Evolutionary conservation across 352 stramenopile genomes (phyloP), one percentile per base, ranked within the genome.

Genomic region (Pythium aquatile): DNA sequence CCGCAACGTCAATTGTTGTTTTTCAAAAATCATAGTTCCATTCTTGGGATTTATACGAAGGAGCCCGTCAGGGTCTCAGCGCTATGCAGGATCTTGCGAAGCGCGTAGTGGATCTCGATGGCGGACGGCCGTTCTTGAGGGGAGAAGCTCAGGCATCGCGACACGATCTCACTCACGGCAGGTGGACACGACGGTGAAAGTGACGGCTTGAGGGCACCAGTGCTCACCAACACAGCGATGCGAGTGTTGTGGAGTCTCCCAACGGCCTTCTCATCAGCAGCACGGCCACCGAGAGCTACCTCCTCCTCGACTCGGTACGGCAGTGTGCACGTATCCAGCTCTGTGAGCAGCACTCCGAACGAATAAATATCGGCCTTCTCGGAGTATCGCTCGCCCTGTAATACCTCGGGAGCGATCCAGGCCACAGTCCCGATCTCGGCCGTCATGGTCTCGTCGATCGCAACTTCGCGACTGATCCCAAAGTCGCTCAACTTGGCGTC

Each of bases 71-170:
- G 5, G 39, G 39, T 4, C 17, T n/a, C 17, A 8, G 14, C 39
- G 39, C 39, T 47, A 8, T 58, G 58, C 61, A 30, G 30, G 35
- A 68, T 58, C 14, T 60, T 68, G 2, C 58, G 63, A 46, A 74
- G 55, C 39, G 44, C 67, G 62, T 67, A 74, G 63, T 71, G 63
- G 40, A 74, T 55, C 24, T 74, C 63, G 10, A 74, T 54, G 3
- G 62, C 68, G 0, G 63, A 61, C 2, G 70, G 70, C 20, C 70
- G 63, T 7, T 67, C 60, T 0, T 53, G 16, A 8, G 70, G 63
- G 4, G 66, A 44, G 30, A 58, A 73, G 29, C 55, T 54, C 51
- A 77, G 37, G 30, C 70, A 77, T 11, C 33, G 37, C 46, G 40
- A 14, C 1, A 59, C 48, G 16, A 77, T 55, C 20, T 57, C 55